These are phyloP conservation scores for Viridothelium virens DNA, from an alignment of 495 filamentous ascomycete genomes.

Conservation along the genomic window DNA sequence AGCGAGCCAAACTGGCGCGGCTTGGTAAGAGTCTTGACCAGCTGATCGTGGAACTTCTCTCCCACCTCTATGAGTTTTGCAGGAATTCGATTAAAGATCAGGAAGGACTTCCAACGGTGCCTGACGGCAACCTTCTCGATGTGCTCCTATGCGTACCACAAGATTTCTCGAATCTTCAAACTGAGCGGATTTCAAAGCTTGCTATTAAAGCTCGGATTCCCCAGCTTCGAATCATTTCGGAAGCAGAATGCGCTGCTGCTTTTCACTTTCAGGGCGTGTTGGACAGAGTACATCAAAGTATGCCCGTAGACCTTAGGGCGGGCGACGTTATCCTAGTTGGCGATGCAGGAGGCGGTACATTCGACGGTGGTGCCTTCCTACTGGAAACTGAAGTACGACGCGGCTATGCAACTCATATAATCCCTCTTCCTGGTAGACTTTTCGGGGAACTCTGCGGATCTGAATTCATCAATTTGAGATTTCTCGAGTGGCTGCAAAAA, in stretches of 20 bases:
- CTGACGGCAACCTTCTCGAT: neutral
- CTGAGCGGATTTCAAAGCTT: neutral
- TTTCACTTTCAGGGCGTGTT: neutral
- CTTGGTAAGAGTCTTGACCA: slow-evolving; percentile 2
- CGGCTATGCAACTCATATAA: neutral
- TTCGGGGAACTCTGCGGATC: neutral
- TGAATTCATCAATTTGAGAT: neutral
- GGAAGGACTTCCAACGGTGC: neutral
- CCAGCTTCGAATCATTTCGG: neutral
- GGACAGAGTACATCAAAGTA: neutral
- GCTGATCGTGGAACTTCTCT: neutral
- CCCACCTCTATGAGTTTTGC: neutral
- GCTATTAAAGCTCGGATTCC: neutral
- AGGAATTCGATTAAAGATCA: neutral
- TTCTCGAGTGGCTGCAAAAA: neutral
- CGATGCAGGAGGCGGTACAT: neutral
- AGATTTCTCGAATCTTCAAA: neutral
- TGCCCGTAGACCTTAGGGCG: neutral
- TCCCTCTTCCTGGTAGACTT: neutral
- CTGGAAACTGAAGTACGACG: neutral
- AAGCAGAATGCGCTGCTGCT: neutral
- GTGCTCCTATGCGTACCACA: neutral
- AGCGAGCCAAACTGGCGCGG: neutral
- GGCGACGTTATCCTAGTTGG: slow-evolving; percentile 2
- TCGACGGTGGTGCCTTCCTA: neutral